Evolutionary conservation across 495 filamentous ascomycete species (phyloP).

Genomic region (Hyaloscypha bicolor): DNA sequence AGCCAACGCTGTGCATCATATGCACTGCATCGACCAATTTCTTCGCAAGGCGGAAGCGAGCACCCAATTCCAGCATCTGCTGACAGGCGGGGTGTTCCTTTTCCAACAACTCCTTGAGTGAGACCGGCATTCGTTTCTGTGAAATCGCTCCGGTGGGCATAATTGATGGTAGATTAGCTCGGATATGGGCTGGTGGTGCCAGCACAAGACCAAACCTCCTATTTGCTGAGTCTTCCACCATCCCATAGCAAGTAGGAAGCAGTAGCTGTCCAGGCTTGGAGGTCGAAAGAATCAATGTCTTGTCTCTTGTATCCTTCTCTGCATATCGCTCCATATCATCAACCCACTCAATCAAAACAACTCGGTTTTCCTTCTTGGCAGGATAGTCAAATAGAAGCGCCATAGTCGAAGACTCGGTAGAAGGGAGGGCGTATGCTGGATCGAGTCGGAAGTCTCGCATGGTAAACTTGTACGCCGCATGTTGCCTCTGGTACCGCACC

Average conservation of each 20-base stretch:
- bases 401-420: slow-evolving; percentile 27
- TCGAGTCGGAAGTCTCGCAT: slow-evolving; percentile 33
- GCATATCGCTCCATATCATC: slow-evolving; percentile 20
- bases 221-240: slow-evolving; percentile 28
- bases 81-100: slow-evolving; percentile 26
- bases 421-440: slow-evolving; percentile 25
- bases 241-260: slow-evolving; percentile 33
- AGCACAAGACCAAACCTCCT: slow-evolving; percentile 30
- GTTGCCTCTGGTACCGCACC: slow-evolving; percentile 29
- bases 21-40: slow-evolving; percentile 30
- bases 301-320: slow-evolving; percentile 25
- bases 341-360: slow-evolving; percentile 34
- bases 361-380: slow-evolving; percentile 29
- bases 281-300: slow-evolving; percentile 31
- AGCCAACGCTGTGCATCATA: slow-evolving; percentile 33
- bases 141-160: slow-evolving; percentile 32
- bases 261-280: slow-evolving; percentile 30
- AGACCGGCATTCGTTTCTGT: slow-evolving; percentile 31
- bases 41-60: slow-evolving; percentile 31
- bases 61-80: slow-evolving; percentile 28
- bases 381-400: slow-evolving; percentile 34
- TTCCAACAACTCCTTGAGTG: slow-evolving; percentile 26
- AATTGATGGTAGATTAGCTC: slow-evolving; percentile 27
- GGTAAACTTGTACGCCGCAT: slow-evolving; percentile 27
- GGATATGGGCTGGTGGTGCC: slow-evolving; percentile 32